These are phyloP conservation scores for Aphanomyces invadans DNA, from an alignment of 352 stramenopile species.

Conservation along the genomic window DNA sequence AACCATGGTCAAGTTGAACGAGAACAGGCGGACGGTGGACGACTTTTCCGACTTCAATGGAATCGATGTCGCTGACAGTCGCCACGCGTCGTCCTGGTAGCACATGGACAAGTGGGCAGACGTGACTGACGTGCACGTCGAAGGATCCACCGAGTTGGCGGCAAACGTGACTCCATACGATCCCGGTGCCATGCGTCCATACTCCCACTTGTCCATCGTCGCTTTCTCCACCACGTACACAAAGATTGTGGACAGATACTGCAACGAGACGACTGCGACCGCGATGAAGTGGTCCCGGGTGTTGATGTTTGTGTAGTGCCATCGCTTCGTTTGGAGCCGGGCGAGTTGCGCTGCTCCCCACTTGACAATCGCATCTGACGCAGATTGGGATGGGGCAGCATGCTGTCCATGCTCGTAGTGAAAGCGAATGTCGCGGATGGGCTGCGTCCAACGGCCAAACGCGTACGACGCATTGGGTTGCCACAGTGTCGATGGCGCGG, in stretches of 20 bases:
- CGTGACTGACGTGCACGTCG: slow-evolving; percentile 30
- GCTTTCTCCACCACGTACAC: slow-evolving; percentile 42
- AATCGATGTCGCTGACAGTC: slow-evolving; percentile 25
- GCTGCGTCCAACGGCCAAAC: slow-evolving; percentile 34
- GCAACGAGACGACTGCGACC: slow-evolving; percentile 37
- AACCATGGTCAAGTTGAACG: slow-evolving; percentile 27
- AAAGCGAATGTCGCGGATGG: slow-evolving; percentile 28
- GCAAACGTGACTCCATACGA: slow-evolving; percentile 32
- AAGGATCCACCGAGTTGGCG: slow-evolving; percentile 34
- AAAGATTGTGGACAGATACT: slow-evolving; percentile 38
- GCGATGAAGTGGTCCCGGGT: slow-evolving; percentile 35
- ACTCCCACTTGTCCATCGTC: slow-evolving; percentile 36
- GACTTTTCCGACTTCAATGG: slow-evolving; percentile 25
- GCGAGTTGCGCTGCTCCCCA: neutral
- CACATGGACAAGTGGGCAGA: slow-evolving; percentile 24
- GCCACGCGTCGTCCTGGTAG: slow-evolving; percentile 31
- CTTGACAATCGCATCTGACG: neutral
- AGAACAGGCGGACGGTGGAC: slow-evolving; percentile 21
- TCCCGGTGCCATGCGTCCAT: slow-evolving; percentile 28
- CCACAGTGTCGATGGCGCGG: slow-evolving; percentile 26
- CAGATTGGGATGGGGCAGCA: neutral
- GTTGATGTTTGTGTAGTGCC: slow-evolving; percentile 41
- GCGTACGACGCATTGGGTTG: slow-evolving; percentile 23
- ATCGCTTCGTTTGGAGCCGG: slow-evolving; percentile 33
- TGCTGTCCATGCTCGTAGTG: slow-evolving; percentile 29